Base-by-base conservation (phyloP, 768 basidiomycete genomes). In the Tephrocybe rancida region DNA sequence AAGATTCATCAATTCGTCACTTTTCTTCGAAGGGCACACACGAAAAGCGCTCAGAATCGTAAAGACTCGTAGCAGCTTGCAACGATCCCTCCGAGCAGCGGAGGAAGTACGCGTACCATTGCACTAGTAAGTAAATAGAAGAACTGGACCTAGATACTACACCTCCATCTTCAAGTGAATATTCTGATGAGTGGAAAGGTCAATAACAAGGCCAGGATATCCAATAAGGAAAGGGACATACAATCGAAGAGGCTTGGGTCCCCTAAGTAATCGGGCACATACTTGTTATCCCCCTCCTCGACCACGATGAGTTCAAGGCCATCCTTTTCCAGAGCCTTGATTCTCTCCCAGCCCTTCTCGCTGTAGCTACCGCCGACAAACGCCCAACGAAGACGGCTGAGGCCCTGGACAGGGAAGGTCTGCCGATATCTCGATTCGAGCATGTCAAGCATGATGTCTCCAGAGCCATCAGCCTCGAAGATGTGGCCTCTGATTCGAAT, bases 221-320 rank as follows among this genome's bases (percentile, higher is more conserved):
- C 6, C 30, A 32, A 7, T 7, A 32, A 13, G 13, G 30, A 32
- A 32, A 38, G 16, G 6, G 24, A 54, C 8, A 25, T 30, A 32
- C 46, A 47, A 22, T 47, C 46, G 35, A 47, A 47, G 6, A 47
- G 21, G 21, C 46, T 37, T 7, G 46, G 30, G 19, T 47, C 46
- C 16, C 30, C 44, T 18, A 44, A 29, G 18, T 44, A 44, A 26
- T 44, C 27, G 5, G 44, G 44, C 14, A 29, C 44, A 44, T 44
- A 47, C 24, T 37, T 24, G 34, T 47, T 34, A n/a, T 34, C 18
- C 13, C 34, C 46, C 26, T 47, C 34, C 32, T 47, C 46, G 13
- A 26, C 30, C n/a, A 47, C 34, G 25, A 37, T 35, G 30, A 47
- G 22, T 22, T 32, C 19, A 10, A 47, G 13, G 18, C 46, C 46